Evolutionary conservation across 768 basidiomycete genomes (phyloP).

Genomic region (Amanita molliuscula): DNA sequence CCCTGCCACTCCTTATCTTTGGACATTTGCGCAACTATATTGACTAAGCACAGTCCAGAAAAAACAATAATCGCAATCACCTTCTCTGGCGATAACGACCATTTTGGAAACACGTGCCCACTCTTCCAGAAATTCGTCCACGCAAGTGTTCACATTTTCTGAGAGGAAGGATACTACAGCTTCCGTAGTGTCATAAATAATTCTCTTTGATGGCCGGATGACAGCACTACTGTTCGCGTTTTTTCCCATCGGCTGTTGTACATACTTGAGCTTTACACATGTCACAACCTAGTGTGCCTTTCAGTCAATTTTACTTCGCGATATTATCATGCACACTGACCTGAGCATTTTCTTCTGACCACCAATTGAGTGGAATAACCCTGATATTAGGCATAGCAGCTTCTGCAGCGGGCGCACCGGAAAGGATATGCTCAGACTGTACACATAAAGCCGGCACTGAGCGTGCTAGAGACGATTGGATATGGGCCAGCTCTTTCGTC

Average conservation of each 20-base stretch:
- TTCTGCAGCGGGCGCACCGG: constrained; percentile 78
- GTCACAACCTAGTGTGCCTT: constrained; percentile 55
- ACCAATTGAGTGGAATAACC: constrained; percentile 86
- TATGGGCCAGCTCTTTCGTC: constrained; percentile 37
- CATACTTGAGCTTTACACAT: constrained; percentile 84
- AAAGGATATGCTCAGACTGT: constrained; percentile 69
- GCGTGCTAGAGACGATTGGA: constrained; percentile 64
- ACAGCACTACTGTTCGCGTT: constrained; percentile 48
- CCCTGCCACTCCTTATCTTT: constrained; percentile 62
- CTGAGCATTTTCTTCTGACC: constrained; percentile 71
- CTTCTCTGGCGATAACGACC: constrained; percentile 86
- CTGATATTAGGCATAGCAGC: constrained; percentile 90
- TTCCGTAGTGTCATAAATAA: constrained; percentile 82
- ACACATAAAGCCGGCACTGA: constrained; percentile 81
- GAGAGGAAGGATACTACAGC: constrained; percentile 86
- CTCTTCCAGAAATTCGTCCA: constrained; percentile 85
- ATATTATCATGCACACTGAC: constrained; percentile 16
- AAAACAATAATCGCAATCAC: constrained; percentile 24
- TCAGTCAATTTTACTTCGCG: background rate
- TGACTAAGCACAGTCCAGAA: background rate
- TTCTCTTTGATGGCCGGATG: constrained; percentile 77
- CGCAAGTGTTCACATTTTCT: constrained; percentile 78
- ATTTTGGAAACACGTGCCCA: constrained; percentile 92
- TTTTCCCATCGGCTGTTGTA: constrained; percentile 77
- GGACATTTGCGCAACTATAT: constrained; percentile 75